Evolutionary conservation across 164 flowering plant genomes (phyloP), one percentile per base, ranked within the genome.

Genomic region (Aristolochia californica): DNA sequence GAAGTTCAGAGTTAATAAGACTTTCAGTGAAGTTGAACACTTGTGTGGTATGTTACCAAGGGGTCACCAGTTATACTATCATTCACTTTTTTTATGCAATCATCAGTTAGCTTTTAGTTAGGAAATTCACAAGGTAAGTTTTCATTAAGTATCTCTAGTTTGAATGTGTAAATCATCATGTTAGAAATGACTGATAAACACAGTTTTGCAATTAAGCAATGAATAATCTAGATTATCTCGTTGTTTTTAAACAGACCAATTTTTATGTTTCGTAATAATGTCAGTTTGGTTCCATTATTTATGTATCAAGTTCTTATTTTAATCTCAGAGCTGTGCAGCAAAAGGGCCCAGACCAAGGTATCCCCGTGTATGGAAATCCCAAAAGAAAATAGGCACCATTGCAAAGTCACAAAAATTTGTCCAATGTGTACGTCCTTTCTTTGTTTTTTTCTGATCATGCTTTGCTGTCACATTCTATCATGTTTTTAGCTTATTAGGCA

Each of bases 291-390:
- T 25, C 17, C 17, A 7, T 57, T 24, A 57, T 45, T 57, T 30
- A 23, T 15, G 16, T 45, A 44, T 24, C 13, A 1, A 13, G n/a
- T 24, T 40, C 5, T 40, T 47, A 24, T 18, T 51, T n/a, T 17
- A n/a, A 53, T 55, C 27, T 59, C 69, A 87, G 95, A 77, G 81
- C 30, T 87, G 91, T 59, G 84, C 75, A 22, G 73, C 77, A 13
- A 87, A 79, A 72, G 96, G 98, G 53, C 89, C 96, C 17, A 70
- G 96, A 62, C 96, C 96, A 24, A 77, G 97, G 64, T 83, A 78
- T 70, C 91, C 94, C 25, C 79, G 91, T 38, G 94, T 87, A 12
- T 87, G 95, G 98, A 91, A 88, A 73, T 57, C 85, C 47, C 79
- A 55, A 11, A 75, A 61, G 50, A 85, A 62, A 73, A 77, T 88